These are phyloP conservation scores for Hypholoma fasciculare DNA, from an alignment of 768 basidiomycete species.

Conservation along the genomic window DNA sequence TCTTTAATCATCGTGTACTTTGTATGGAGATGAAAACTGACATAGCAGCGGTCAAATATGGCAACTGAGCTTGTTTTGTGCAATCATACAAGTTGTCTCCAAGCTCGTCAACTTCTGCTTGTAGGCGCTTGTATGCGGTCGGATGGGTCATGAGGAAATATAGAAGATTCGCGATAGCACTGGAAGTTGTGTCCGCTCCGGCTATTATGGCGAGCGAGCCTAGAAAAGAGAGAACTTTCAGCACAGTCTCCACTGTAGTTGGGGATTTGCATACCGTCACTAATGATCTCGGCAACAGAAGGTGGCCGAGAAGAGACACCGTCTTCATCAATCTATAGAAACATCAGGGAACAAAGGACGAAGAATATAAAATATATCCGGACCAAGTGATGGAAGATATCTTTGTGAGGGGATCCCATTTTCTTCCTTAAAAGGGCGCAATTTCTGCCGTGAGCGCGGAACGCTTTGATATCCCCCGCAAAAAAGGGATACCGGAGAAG, in stretches of 20 bases:
- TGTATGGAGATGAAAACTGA: conserved; percentile 13
- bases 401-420: conserved; percentile 29
- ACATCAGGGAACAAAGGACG: conserved; percentile 5
- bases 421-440: conserved; percentile 20
- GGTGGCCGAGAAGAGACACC: conserved; percentile 31
- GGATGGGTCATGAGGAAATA: conserved; percentile 28
- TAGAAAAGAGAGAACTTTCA: not conserved
- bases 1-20: not conserved
- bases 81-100: conserved; percentile 18
- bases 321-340: conserved; percentile 40
- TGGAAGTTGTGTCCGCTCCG: conserved; percentile 31
- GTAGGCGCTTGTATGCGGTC: conserved; percentile 23
- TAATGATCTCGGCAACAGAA: conserved; percentile 31
- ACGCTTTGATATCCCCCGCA: conserved; percentile 19
- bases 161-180: conserved; percentile 24
- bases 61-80: conserved; percentile 25
- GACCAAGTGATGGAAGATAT: conserved; percentile 32
- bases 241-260: not conserved
- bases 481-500: conserved; percentile 18
- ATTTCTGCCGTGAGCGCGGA: conserved; percentile 22
- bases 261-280: conserved; percentile 31
- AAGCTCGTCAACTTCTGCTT: conserved; percentile 26
- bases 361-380: not conserved
- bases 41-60: conserved; percentile 34
- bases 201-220: conserved; percentile 28